phyloP scores from a whole-genome alignment of 116 monocot genomes.

The Iris pallida region DNA sequence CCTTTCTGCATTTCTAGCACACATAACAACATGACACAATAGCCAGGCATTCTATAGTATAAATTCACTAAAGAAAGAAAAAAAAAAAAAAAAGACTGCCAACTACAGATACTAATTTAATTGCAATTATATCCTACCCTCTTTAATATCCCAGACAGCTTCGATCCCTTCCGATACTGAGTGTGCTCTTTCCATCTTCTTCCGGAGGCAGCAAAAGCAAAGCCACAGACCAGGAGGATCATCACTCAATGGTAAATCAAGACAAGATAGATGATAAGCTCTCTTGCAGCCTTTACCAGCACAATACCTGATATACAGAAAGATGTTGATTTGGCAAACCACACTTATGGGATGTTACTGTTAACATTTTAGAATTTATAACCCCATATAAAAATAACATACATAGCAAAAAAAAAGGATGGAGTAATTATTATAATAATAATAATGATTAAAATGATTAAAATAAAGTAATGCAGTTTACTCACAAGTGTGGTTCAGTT shows the following conservation, averaged over 20 bases:
- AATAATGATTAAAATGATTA: too few species aligned
- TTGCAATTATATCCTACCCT: conserved; percentile 31
- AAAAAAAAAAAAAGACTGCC: conserved; percentile 2
- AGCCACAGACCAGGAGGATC: conserved; percentile 54
- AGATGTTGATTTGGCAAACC: not conserved
- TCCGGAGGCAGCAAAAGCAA: conserved; percentile 54
- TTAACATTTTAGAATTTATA: too few species aligned
- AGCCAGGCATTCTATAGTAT: not conserved
- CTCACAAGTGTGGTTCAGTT: too few species aligned
- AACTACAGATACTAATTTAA: not conserved
- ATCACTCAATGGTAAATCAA: conserved; percentile 52
- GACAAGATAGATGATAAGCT: conserved; percentile 72
- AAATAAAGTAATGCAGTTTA: too few species aligned
- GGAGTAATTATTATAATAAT: too few species aligned
- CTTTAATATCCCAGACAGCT: conserved; percentile 50
- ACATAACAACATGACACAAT: conserved; percentile 8
- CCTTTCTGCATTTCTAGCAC: conserved; percentile 34
- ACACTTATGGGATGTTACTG: too few species aligned
- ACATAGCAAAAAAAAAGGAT: too few species aligned
- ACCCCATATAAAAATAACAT: too few species aligned
- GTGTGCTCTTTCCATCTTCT: conserved; percentile 53
- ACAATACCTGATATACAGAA: conserved; percentile 45
- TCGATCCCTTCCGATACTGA: conserved; percentile 72
- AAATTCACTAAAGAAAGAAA: not conserved
- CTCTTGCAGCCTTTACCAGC: conserved; percentile 66